phyloP scores from a whole-genome alignment of 257 asterid species.

The Verbena officinalis region DNA sequence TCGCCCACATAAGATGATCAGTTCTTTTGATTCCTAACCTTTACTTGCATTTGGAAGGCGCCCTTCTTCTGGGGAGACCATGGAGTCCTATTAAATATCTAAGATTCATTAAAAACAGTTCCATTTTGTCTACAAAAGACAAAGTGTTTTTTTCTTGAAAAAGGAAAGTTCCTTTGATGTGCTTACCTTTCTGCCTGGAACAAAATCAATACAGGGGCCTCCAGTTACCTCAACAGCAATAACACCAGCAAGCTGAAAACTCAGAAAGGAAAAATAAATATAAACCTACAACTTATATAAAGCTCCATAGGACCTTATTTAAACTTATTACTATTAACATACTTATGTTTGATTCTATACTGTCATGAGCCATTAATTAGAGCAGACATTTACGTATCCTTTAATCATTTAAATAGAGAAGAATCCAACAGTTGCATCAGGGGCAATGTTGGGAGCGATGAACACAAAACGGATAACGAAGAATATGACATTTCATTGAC shows the following conservation, averaged over 20 bases:
- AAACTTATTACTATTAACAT: not conserved
- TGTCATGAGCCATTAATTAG: too few species aligned
- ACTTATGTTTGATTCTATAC: too few species aligned
- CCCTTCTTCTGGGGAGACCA: conserved; percentile 72
- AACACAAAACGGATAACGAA: too few species aligned
- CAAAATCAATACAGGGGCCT: conserved; percentile 74
- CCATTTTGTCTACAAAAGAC: not conserved
- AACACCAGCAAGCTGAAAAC: conserved; percentile 79
- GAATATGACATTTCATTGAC: too few species aligned
- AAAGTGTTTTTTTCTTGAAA: not conserved
- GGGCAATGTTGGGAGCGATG: too few species aligned
- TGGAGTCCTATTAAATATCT: conserved; percentile 52
- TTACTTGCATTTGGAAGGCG: conserved; percentile 81
- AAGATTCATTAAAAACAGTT: not conserved
- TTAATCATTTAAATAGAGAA: too few species aligned
- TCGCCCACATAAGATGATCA: too few species aligned
- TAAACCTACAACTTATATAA: not conserved
- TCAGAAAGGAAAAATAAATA: conserved; percentile 3
- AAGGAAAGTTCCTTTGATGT: not conserved
- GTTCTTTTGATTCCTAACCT: conserved; percentile 48
- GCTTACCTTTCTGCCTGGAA: conserved; percentile 79
- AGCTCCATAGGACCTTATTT: not conserved
- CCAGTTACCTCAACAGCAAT: conserved; percentile 90
- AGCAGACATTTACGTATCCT: too few species aligned
- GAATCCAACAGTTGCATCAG: too few species aligned